Conservation (phyloP, 2,329 filamentous ascomycete species). For the Colletotrichum sp. region DNA sequence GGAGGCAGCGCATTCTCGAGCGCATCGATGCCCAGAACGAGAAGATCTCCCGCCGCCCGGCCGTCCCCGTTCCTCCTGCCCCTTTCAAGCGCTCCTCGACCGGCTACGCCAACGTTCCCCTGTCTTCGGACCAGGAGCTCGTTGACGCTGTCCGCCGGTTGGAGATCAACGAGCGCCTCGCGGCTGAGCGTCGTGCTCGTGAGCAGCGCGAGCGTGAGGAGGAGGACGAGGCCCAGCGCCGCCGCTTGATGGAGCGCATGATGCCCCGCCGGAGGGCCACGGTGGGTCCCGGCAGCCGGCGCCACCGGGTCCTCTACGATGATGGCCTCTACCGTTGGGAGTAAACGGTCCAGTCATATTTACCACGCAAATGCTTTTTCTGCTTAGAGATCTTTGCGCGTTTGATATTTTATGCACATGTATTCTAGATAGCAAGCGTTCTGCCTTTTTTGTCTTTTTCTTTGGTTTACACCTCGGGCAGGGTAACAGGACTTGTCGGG, state of each 20-base stretch:
- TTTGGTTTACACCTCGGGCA: not conserved
- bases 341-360: constrained; percentile 27
- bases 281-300: constrained; percentile 39
- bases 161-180: constrained; percentile 29
- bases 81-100: constrained; percentile 12
- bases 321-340: constrained; percentile 45
- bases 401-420: not conserved
- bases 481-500: not conserved
- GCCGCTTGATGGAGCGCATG: constrained; percentile 46
- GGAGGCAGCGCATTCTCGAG: constrained; percentile 28
- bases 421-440: constrained; percentile 6
- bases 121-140: constrained; percentile 32
- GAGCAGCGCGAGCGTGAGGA: constrained; percentile 35
- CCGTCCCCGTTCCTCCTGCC: constrained; percentile 28
- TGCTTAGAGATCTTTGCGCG: not conserved
- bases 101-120: not conserved
- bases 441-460: not conserved
- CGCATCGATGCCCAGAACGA: constrained; percentile 47
- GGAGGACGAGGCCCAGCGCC: constrained; percentile 43
- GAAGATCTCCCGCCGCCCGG: constrained; percentile 43
- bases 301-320: constrained; percentile 40
- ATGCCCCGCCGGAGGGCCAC: constrained; percentile 41
- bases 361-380: not conserved
- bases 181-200: constrained; percentile 28
- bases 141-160: constrained; percentile 36